Percentiles rank a stretch among this genome's conserved stretches.
These are phyloP conservation scores for Pouteria campechiana DNA, from an alignment of 179 eudicot genomes.

Conservation along the genomic window DNA sequence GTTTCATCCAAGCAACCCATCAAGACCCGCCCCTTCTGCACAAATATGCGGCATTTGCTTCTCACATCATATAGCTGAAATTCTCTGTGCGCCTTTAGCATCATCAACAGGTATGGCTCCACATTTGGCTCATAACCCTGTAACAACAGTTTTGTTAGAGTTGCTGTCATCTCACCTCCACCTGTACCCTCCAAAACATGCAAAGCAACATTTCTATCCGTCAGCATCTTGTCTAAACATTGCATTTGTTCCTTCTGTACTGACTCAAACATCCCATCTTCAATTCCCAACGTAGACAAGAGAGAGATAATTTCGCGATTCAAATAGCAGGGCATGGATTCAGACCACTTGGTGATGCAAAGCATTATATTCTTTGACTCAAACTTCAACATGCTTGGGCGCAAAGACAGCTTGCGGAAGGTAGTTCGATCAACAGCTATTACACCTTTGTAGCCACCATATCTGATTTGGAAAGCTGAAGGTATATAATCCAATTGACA, in stretches of 20 bases:
- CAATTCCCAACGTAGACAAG: conserved; percentile 72
- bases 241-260: conserved; percentile 56
- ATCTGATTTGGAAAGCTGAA: conserved; percentile 88
- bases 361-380: conserved; percentile 89
- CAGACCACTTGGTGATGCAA: conserved; percentile 76
- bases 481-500: conserved; percentile 49
- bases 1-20: conserved; percentile 92
- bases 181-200: conserved; percentile 58
- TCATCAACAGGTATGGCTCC: conserved; percentile 82
- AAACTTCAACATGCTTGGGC: conserved; percentile 89
- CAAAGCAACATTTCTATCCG: conserved; percentile 47
- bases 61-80: conserved; percentile 55
- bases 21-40: conserved; percentile 72
- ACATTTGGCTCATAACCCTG: conserved; percentile 71
- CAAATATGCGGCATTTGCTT: conserved; percentile 56
- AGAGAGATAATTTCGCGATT: conserved; percentile 83
- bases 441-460: conserved; percentile 96
- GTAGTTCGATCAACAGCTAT: conserved; percentile 78
- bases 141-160: conserved; percentile 52
- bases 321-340: conserved; percentile 73
- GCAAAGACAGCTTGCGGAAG: conserved; percentile 65
- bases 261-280: conserved; percentile 45
- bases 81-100: conserved; percentile 71
- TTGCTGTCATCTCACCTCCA: conserved; percentile 32
- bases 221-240: conserved; percentile 51